Conservation (phyloP, 306 rosid genomes). For the Cotoneaster glaucophyllus region DNA sequence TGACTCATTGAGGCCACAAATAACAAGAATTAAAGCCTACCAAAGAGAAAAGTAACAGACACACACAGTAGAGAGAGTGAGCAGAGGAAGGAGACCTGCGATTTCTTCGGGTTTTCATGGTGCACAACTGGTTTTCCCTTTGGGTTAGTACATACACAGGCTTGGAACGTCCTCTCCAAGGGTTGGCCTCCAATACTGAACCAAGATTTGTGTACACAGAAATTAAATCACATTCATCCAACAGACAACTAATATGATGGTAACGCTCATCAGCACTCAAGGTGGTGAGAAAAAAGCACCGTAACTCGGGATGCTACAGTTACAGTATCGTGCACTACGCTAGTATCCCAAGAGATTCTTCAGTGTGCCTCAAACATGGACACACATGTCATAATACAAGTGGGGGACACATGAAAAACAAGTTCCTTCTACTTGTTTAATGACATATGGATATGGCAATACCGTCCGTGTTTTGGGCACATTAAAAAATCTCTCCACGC, state of each 20-base stretch:
- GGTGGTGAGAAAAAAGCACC: not conserved
- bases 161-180: slow-evolving; percentile 88
- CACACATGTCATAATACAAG: too few species aligned
- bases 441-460: too few species aligned
- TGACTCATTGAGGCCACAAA: not conserved
- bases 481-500: too few species aligned
- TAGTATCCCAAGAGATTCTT: too few species aligned
- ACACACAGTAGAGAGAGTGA: not conserved
- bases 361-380: too few species aligned
- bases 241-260: not conserved
- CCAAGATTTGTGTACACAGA: not conserved
- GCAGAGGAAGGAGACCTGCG: slow-evolving; percentile 45
- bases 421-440: too few species aligned
- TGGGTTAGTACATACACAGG: slow-evolving; percentile 90
- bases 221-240: not conserved
- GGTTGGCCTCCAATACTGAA: slow-evolving; percentile 84
- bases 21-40: not conserved
- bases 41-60: not conserved
- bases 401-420: too few species aligned
- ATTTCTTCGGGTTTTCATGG: slow-evolving; percentile 96
- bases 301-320: not conserved
- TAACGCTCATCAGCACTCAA: too few species aligned
- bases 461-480: fast-evolving
- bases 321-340: not conserved
- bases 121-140: slow-evolving; percentile 79